These are phyloP conservation scores for Fusarium mundagurra DNA, from an alignment of 2,329 filamentous ascomycete genomes.

Conservation along the genomic window DNA sequence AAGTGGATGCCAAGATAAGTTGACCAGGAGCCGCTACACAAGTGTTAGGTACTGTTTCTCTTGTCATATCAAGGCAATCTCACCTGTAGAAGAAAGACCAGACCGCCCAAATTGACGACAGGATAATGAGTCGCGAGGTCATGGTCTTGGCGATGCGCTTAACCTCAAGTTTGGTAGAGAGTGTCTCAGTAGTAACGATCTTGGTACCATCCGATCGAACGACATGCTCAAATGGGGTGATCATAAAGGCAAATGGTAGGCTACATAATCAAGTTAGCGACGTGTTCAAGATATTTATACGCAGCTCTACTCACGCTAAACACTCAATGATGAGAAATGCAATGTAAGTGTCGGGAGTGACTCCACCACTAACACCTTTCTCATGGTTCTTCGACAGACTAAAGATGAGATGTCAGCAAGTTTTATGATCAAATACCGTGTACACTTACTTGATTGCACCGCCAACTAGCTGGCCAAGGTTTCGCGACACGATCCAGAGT, in stretches of 20 bases:
- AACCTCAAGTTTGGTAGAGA: conserved; percentile 10
- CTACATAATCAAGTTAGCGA: not conserved
- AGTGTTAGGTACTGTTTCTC: accelerated
- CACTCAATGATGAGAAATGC: conserved; percentile 15
- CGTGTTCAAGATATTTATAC: accelerated
- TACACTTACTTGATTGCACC: conserved; percentile 3
- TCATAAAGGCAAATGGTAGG: conserved; percentile 7
- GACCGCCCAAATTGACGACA: not conserved
- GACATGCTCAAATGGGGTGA: conserved; percentile 4
- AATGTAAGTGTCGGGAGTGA: conserved; percentile 5
- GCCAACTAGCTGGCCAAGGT: conserved; percentile 6
- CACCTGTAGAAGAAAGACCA: conserved; percentile 20
- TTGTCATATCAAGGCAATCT: accelerated
- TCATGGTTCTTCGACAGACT: conserved; percentile 12
- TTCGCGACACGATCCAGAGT: conserved; percentile 6
- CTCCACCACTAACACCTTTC: conserved; percentile 7
- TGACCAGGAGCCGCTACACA: conserved; percentile 1
- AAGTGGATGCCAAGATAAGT: conserved; percentile 13
- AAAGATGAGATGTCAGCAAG: accelerated
- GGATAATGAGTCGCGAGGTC: conserved; percentile 1
- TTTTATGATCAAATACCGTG: accelerated
- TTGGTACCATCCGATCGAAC: conserved; percentile 11
- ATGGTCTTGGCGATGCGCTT: conserved; percentile 14
- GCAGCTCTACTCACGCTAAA: not conserved
- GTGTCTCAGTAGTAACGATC: not conserved